Evolutionary conservation across 306 rosid genomes (phyloP).

Genomic region (Pyrus pyrifolia): DNA sequence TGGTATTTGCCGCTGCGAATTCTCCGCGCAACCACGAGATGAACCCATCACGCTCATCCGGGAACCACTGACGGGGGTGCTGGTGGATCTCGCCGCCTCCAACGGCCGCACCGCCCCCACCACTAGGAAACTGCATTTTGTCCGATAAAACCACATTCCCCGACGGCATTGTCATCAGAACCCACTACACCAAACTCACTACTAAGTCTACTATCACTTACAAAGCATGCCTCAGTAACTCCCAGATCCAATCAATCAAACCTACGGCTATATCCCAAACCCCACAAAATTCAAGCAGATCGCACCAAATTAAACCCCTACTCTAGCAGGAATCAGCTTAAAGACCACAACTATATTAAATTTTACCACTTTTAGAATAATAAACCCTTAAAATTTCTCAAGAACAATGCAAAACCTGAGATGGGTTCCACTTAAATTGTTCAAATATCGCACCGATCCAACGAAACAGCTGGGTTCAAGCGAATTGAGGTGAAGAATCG

Average conservation of each 20-base stretch:
- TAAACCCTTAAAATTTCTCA: constrained; percentile 7
- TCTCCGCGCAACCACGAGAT: constrained; percentile 92
- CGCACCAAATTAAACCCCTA: constrained; percentile 27
- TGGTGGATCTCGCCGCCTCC: constrained; percentile 58
- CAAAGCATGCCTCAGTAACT: constrained; percentile 40
- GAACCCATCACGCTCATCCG: constrained; percentile 93
- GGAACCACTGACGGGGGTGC: constrained; percentile 62
- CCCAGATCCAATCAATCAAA: constrained; percentile 34
- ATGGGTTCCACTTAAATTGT: constrained; percentile 5
- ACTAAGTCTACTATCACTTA: constrained; percentile 37
- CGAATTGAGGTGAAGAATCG: neutral
- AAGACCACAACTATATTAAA: constrained; percentile 20
- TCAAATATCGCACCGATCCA: constrained; percentile 18
- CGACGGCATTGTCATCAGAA: constrained; percentile 93
- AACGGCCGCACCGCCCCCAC: constrained; percentile 23
- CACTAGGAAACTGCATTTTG: constrained; percentile 66
- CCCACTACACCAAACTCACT: constrained; percentile 26
- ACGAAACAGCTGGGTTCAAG: neutral
- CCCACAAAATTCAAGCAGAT: constrained; percentile 26
- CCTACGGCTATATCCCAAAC: neutral
- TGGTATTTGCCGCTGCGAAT: constrained; percentile 94
- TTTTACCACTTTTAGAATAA: constrained; percentile 14
- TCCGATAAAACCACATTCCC: constrained; percentile 69
- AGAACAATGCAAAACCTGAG: constrained; percentile 7
- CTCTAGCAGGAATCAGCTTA: constrained; percentile 22